Evolutionary conservation across 2,329 filamentous ascomycete genomes (phyloP), one percentile per base, ranked within the genome.

Genomic region (Didymella segeticola): DNA sequence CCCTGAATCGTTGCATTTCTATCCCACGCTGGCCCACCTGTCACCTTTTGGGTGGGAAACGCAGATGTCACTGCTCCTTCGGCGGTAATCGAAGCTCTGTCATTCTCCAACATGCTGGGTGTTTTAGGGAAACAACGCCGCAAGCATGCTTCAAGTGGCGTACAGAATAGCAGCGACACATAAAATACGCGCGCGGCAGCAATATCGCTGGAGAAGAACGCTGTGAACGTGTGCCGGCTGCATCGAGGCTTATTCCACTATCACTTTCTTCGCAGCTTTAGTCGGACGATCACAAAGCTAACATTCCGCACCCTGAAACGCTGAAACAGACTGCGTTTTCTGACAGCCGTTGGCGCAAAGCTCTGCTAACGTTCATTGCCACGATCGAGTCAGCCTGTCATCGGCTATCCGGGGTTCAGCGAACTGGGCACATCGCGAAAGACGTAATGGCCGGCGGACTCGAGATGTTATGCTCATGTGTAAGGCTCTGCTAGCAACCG

Each of bases 271-370:
- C 12, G 22, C 22, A 26, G 17, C 25, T 20, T 20, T 19, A 2
- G 31, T 29, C 22, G n/a, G 25, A 10, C n/a, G 20, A 12, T 10
- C 14, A 36, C 30, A 12, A 27, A n/a, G 31, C 14, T 11, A 38
- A 38, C 8, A 15, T 26, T 25, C 25, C 30, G 25, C 23, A 9
- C 29, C 7, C 15, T 49, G 30, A 43, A 37, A 30, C 29, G 5
- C 8, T 36, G 37, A 4, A 5, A 34, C 2, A n/a, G 38, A 39
- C n/a, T 34, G 8, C 33, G 5, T 2, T 14, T 14, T 29, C 9
- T 49, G 39, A 41, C 26, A 47, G 45, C 45, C 26, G 45, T 33
- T 47, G 19, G 14, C 15, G n/a, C 26, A 15, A n/a, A 37, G 36
- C 12, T 23, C n/a, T 7, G 34, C 31, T 20, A 31, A 17, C 25